phyloP scores from a whole-genome alignment of 257 asterid genomes.

The Salvia splendens region DNA sequence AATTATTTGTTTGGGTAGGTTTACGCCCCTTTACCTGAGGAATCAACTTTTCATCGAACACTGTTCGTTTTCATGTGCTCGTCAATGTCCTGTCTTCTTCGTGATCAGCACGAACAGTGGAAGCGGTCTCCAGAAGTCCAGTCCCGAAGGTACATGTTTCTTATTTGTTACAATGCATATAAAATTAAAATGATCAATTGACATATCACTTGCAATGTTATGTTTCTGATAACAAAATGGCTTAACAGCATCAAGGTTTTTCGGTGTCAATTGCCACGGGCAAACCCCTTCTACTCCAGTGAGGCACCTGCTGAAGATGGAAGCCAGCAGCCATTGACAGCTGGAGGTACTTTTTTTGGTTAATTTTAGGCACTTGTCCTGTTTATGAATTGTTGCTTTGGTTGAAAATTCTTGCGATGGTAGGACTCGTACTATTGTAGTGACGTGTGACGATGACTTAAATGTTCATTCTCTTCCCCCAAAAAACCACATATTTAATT shows the following conservation, averaged over 20 bases:
- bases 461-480: neutral
- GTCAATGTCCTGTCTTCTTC: conserved; percentile 81
- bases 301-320: conserved; percentile 76
- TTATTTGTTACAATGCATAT: conserved; percentile 6
- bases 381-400: conserved; percentile 2
- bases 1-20: conserved; percentile 44
- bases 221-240: conserved; percentile 32
- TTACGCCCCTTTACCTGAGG: conserved; percentile 83
- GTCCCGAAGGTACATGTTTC: conserved; percentile 59
- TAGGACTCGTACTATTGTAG: neutral
- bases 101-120: conserved; percentile 95
- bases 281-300: conserved; percentile 71
- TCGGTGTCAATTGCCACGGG: conserved; percentile 75
- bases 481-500: too few species aligned
- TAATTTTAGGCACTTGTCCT: neutral
- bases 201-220: neutral
- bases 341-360: conserved; percentile 55
- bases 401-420: neutral
- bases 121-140: conserved; percentile 56
- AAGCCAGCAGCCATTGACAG: conserved; percentile 53
- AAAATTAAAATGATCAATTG: neutral
- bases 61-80: conserved; percentile 80
- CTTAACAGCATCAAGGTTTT: conserved; percentile 71
- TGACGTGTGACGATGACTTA: neutral
- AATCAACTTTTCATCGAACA: conserved; percentile 78